Conservation (phyloP, 2,329 filamentous ascomycete genomes). For the Madurella fahalii region DNA sequence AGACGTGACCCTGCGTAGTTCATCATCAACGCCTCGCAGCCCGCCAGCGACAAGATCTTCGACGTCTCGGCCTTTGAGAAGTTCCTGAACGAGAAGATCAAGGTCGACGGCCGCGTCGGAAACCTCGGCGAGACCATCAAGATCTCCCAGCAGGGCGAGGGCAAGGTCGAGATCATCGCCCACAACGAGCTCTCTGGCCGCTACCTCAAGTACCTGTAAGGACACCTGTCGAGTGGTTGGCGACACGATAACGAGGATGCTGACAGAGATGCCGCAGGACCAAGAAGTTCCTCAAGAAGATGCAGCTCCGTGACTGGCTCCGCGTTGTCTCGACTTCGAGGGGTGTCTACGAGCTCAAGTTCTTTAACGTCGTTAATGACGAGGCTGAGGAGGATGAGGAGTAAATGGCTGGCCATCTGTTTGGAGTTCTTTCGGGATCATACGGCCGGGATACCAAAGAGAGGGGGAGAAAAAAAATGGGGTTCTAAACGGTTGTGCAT, state of each 20-base stretch:
- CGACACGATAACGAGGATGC: constrained; percentile 33
- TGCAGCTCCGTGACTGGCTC: constrained; percentile 99
- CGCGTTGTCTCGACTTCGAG: constrained; percentile 96
- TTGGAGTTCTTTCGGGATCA: constrained; percentile 17
- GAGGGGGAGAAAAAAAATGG: constrained; percentile 8
- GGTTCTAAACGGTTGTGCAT: constrained; percentile 23
- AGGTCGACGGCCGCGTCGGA: constrained; percentile 96
- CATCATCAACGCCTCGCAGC: constrained; percentile 99
- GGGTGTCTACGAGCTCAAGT: constrained; percentile 99
- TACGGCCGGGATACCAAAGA: constrained; percentile 19
- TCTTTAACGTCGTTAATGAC: constrained; percentile 99
- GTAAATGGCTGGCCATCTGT: constrained; percentile 51
- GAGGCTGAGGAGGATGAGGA: constrained; percentile 98
- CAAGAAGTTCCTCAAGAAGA: constrained; percentile 99
- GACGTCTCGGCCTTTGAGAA: constrained; percentile 98
- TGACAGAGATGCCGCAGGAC: constrained; percentile 57
- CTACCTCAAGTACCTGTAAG: constrained; percentile 99
- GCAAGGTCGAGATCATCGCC: constrained; percentile 96
- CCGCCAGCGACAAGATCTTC: constrained; percentile 99
- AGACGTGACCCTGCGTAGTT: constrained; percentile 54
- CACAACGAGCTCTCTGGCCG: constrained; percentile 98
- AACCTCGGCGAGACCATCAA: constrained; percentile 93
- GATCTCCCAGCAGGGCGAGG: constrained; percentile 88
- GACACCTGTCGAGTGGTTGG: constrained; percentile 24
- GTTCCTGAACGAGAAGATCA: constrained; percentile 99